These are phyloP conservation scores for Aphanomyces euteiches DNA, from an alignment of 352 stramenopile species.

Conservation along the genomic window DNA sequence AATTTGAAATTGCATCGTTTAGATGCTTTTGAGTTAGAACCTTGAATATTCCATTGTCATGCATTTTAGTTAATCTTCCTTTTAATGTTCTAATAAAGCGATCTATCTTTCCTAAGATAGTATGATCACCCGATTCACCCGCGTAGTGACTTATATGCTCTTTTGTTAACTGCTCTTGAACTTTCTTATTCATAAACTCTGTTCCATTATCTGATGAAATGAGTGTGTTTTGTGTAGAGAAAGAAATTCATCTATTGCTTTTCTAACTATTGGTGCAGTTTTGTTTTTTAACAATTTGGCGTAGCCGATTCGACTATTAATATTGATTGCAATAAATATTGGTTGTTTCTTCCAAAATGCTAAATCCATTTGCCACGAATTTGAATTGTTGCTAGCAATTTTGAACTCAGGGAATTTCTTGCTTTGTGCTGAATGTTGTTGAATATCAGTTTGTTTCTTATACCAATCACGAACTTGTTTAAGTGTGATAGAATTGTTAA, in stretches of 20 bases:
- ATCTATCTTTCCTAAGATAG: conserved; percentile 45
- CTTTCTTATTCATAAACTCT: conserved; percentile 39
- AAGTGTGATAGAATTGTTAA: conserved; percentile 13
- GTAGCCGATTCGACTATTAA: conserved; percentile 33
- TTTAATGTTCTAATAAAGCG: conserved; percentile 45
- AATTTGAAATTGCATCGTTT: conserved; percentile 38
- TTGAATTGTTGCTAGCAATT: conserved; percentile 10
- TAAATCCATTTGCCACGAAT: conserved; percentile 20
- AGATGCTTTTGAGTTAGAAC: conserved; percentile 34
- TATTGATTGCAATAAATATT: conserved; percentile 26
- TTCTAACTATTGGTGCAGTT: conserved; percentile 34
- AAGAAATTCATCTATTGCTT: conserved; percentile 34
- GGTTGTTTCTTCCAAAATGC: conserved; percentile 29
- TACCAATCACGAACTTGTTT: conserved; percentile 19
- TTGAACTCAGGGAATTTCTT: conserved; percentile 12
- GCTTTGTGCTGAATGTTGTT: background rate
- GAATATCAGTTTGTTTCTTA: conserved; percentile 4
- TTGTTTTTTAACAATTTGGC: conserved; percentile 43
- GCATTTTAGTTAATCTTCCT: conserved; percentile 36
- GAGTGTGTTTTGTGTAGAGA: conserved; percentile 36
- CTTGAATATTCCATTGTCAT: conserved; percentile 34
- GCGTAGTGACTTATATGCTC: conserved; percentile 44
- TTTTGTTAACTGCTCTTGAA: conserved; percentile 35
- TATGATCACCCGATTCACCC: conserved; percentile 41
- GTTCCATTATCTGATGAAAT: conserved; percentile 41